Conservation (phyloP, 129 eudicot genomes). For the Dittrichia graveolens region DNA sequence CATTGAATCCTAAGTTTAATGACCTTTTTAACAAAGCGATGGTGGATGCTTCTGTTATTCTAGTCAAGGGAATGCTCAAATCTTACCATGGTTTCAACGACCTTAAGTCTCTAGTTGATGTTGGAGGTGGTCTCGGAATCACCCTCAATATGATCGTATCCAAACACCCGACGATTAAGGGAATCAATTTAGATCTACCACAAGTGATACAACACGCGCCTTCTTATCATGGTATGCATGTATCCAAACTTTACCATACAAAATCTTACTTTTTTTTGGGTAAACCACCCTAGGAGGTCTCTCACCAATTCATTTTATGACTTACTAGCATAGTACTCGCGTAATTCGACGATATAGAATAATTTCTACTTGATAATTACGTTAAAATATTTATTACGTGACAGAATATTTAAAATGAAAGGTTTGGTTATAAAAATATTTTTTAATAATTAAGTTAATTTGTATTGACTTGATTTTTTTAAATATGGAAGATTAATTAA, state of each 20-base stretch:
- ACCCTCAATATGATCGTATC: conserved; percentile 29
- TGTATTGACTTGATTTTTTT: too few species aligned
- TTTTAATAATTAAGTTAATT: too few species aligned
- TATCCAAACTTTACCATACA: neutral
- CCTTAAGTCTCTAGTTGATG: conserved; percentile 30
- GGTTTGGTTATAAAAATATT: too few species aligned
- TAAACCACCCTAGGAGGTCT: too few species aligned
- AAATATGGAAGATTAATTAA: too few species aligned
- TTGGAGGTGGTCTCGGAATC: conserved; percentile 45
- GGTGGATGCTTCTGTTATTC: conserved; percentile 22
- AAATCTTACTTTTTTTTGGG: neutral
- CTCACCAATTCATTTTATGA: too few species aligned
- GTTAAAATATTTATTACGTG: too few species aligned
- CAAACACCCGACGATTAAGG: conserved; percentile 33
- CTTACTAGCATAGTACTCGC: too few species aligned
- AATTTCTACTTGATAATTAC: too few species aligned
- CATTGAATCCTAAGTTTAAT: conserved; percentile 15
- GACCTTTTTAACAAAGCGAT: conserved; percentile 35
- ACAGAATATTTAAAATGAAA: too few species aligned
- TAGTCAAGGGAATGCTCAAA: conserved; percentile 29
- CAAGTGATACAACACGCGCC: conserved; percentile 40
- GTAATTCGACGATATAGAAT: too few species aligned
- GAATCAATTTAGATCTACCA: conserved; percentile 40
- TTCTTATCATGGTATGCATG: conserved; percentile 24
- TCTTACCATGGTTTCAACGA: conserved; percentile 33